Percentiles rank a stretch among this genome's conserved stretches.
These are phyloP conservation scores for Hansenula sp. DNA, from an alignment of 1,139 yeast species.

Conservation along the genomic window DNA sequence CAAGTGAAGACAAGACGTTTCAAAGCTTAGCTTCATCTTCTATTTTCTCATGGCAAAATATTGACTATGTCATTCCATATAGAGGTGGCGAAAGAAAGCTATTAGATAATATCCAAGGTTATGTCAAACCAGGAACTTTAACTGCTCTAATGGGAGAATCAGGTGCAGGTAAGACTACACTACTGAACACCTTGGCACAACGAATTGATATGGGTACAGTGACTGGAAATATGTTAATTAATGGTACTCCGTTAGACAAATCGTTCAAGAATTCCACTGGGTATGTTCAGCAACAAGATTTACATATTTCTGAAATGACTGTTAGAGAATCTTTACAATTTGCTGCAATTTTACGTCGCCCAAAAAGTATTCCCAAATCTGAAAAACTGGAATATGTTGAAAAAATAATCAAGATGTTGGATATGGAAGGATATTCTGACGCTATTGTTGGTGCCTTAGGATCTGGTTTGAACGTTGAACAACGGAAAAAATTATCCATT, in stretches of 20 bases:
- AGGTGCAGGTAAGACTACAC: conserved; percentile 70
- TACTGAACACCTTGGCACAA: conserved; percentile 54
- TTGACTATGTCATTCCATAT: conserved; percentile 33
- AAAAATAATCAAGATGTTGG: conserved; percentile 54
- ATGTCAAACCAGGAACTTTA: conserved; percentile 53
- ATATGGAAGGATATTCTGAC: conserved; percentile 62
- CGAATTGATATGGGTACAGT: conserved; percentile 47
- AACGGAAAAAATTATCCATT: conserved; percentile 69
- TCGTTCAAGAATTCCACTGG: conserved; percentile 51
- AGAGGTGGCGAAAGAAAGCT: conserved; percentile 33
- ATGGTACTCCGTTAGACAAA: conserved; percentile 40
- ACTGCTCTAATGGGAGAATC: conserved; percentile 70
- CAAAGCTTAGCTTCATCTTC: conserved; percentile 14
- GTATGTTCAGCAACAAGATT: conserved; percentile 55
- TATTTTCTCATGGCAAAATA: conserved; percentile 38
- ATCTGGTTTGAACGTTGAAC: conserved; percentile 65
- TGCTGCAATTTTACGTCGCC: conserved; percentile 67
- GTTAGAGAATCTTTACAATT: conserved; percentile 62
- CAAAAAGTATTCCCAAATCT: conserved; percentile 38
- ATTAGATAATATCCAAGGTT: conserved; percentile 51
- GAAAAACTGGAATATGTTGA: conserved; percentile 67
- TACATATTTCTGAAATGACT: conserved; percentile 44
- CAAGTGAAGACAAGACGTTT: conserved; percentile 4
- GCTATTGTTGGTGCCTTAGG: conserved; percentile 74
- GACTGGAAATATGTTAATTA: conserved; percentile 53